These are phyloP conservation scores for Entomortierella beljakovae DNA, from an alignment of 192 early-diverging fungal genomes.

Conservation along the genomic window DNA sequence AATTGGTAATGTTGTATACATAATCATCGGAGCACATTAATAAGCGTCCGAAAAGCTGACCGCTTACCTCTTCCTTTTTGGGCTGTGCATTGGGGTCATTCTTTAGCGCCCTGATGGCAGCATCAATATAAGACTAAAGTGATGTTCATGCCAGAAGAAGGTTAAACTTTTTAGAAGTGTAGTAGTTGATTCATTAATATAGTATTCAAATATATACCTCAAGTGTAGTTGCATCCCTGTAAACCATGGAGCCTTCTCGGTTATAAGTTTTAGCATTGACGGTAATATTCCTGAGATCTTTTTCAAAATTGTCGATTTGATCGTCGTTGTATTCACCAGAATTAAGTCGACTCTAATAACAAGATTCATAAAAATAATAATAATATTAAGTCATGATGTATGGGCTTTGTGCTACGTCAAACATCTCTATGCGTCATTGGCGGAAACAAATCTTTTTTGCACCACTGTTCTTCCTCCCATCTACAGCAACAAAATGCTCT, in stretches of 20 bases:
- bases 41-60: too few relatives aligned
- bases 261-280: slow-evolving; percentile 52
- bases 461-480: too few relatives aligned
- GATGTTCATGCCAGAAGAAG: too few relatives aligned
- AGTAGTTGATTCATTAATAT: not conserved
- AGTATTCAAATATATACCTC: slow-evolving; percentile 20
- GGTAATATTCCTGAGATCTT: slow-evolving; percentile 38
- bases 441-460: too few relatives aligned
- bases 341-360: slow-evolving; percentile 27
- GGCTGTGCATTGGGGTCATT: not conserved
- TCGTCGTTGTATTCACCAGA: slow-evolving; percentile 32
- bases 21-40: too few relatives aligned
- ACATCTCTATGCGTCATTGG: too few relatives aligned
- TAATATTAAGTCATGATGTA: not conserved
- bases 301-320: slow-evolving; percentile 24
- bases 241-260: slow-evolving; percentile 48
- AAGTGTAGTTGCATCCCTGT: slow-evolving; percentile 41
- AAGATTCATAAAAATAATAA: too few relatives aligned
- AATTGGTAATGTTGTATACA: too few relatives aligned
- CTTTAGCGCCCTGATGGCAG: slow-evolving; percentile 20
- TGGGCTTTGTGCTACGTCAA: not conserved
- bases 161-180: not conserved
- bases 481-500: too few relatives aligned
- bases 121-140: slow-evolving; percentile 31
- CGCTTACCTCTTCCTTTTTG: slow-evolving; percentile 32